Evolutionary conservation across 495 filamentous ascomycete species (phyloP).

Genomic region (Penicillium chermesinum): DNA sequence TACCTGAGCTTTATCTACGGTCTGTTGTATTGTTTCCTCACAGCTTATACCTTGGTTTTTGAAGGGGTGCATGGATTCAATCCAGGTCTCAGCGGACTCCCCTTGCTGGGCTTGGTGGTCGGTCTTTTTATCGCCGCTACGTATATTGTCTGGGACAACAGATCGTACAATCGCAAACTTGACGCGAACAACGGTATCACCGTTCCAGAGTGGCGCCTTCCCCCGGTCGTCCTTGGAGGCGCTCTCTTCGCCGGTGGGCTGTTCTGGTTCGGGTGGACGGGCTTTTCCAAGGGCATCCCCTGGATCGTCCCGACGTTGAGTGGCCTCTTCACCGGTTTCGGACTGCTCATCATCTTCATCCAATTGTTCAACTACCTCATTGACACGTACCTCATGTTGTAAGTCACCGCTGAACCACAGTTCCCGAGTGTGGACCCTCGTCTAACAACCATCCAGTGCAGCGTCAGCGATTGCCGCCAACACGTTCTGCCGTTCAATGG

Average conservation of each 20-base stretch:
- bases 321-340: constrained; percentile 57
- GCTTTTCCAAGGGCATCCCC: constrained; percentile 59
- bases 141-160: constrained; percentile 23
- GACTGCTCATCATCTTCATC: constrained; percentile 75
- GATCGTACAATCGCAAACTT: constrained; percentile 52
- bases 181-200: constrained; percentile 67
- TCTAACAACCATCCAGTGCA: constrained; percentile 41
- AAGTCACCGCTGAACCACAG: constrained; percentile 24
- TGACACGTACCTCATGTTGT: constrained; percentile 87
- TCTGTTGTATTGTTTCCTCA: constrained; percentile 42
- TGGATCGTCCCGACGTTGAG: constrained; percentile 84
- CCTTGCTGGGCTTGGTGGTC: constrained; percentile 40
- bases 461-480: constrained; percentile 87
- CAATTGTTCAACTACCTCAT: constrained; percentile 83
- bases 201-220: constrained; percentile 82
- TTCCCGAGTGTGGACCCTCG: too few relatives aligned
- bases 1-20: constrained; percentile 39
- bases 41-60: constrained; percentile 42
- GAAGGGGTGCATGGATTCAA: constrained; percentile 35
- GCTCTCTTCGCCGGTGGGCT: constrained; percentile 67
- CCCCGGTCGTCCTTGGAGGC: constrained; percentile 71
- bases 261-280: constrained; percentile 86
- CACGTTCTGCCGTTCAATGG: constrained; percentile 74
- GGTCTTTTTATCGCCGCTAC: constrained; percentile 36
- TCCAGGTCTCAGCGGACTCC: constrained; percentile 33